Base-by-base conservation (phyloP, 2,329 filamentous ascomycete genomes). In the Microascus cirrosus region DNA sequence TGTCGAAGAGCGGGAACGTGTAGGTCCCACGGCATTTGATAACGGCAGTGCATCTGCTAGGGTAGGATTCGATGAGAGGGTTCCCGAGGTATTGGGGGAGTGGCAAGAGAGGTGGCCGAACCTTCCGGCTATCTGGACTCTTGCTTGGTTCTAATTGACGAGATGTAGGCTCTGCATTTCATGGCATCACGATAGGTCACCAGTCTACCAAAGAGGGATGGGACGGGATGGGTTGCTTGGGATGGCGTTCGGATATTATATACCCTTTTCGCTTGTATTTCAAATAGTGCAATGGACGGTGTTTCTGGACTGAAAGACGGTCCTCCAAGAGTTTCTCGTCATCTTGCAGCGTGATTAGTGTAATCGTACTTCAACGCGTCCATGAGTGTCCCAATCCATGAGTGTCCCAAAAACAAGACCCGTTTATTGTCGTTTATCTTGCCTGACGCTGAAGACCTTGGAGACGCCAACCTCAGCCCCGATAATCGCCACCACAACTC, bases 51-150 rank as follows among this genome's bases (percentile, higher is more conserved):
- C 82, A 4, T 78, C 82, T 1, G 84, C 85, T 59, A 78, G 93
- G 59, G 77, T 81, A 35, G 86, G 86, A 34, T 99, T 99, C 66
- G 94, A 99, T 71, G 92, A 96, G 70, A 83, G 84, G 58, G 94
- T 99, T 2, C 94, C 94, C 0, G 92, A 96, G 63, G 88, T 99
- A 39, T 74, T 99, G 60, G 93, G 85, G 1, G 83, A 85, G 57
- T 99, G 94, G 94, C 94, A 99, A 73, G 92, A 96, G 70, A 82
- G 87, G 64, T 96, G 93, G 90, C 93, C 94, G 5, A 87, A 90
- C 65, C 72, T 97, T 64, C 94, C 94, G 20, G 89, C 91, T 2
- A 80, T 94, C 58, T 99, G 94, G 94, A 97, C 92, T 25, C 69
- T 97, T 69, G 90, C 91, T 28, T 99, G 94, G 92, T 90, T 97